Conservation (phyloP, 2,329 filamentous ascomycete genomes). For the Penicillium decumbens region DNA sequence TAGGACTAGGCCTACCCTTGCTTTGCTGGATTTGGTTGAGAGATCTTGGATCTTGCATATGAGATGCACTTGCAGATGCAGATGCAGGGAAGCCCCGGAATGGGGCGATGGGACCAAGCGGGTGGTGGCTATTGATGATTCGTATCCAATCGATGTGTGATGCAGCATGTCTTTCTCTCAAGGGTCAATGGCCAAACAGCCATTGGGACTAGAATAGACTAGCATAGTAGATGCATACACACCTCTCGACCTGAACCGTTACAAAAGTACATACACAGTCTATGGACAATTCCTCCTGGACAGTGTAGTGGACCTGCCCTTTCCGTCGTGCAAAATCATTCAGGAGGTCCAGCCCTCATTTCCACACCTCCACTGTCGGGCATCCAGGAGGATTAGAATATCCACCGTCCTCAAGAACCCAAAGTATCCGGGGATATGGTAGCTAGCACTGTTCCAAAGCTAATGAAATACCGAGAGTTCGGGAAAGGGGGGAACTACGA, state of each 20-base stretch:
- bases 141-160: not conserved
- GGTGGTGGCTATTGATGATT: not conserved
- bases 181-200: not conserved
- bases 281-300: not conserved
- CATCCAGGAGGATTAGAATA: not conserved
- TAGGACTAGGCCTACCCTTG: slow-evolving; percentile 3
- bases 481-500: slow-evolving; percentile 6
- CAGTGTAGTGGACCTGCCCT: not conserved
- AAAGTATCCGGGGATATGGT: slow-evolving; percentile 8
- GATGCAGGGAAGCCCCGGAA: slow-evolving; percentile 8
- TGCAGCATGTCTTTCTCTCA: not conserved
- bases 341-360: not conserved
- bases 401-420: not conserved
- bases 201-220: not conserved
- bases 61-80: slow-evolving; percentile 13
- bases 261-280: not conserved
- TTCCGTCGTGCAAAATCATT: not conserved
- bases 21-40: slow-evolving; percentile 11
- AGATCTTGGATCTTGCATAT: slow-evolving; percentile 17
- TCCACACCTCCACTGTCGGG: not conserved
- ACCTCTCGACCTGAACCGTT: not conserved
- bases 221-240: not conserved
- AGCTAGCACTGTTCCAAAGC: slow-evolving; percentile 4
- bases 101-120: slow-evolving; percentile 4
- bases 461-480: slow-evolving; percentile 8